Evolutionary conservation across 2,329 filamentous ascomycete genomes (phyloP).

Genomic region (Mycosphaerelloides madeirae): DNA sequence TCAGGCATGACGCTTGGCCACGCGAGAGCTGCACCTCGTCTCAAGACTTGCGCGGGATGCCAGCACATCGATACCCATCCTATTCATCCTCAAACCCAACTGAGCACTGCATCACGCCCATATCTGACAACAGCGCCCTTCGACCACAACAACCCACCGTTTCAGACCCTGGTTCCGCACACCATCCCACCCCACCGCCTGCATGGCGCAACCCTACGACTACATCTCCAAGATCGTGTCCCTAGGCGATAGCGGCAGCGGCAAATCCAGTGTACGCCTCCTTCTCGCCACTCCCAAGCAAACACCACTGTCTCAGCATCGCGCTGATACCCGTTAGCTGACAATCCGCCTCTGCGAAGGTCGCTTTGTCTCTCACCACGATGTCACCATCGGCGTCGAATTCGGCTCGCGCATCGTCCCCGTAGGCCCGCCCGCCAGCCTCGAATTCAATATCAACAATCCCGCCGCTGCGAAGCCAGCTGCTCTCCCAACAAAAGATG

Average conservation of each 20-base stretch:
- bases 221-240: conserved; percentile 99
- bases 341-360: conserved; percentile 95
- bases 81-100: too few species aligned
- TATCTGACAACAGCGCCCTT: neutral
- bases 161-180: neutral
- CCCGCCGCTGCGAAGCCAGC: conserved; percentile 29
- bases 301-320: conserved; percentile 18
- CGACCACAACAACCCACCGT: too few species aligned
- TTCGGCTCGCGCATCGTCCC: conserved; percentile 91
- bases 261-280: conserved; percentile 68
- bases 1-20: too few species aligned
- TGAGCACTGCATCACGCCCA: too few species aligned
- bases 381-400: conserved; percentile 95
- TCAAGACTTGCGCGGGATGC: too few species aligned
- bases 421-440: conserved; percentile 74
- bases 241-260: conserved; percentile 92
- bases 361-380: conserved; percentile 88
- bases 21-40: too few species aligned
- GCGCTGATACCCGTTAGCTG: conserved; percentile 48
- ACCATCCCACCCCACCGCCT: neutral
- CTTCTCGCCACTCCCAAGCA: neutral
- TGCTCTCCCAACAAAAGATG: conserved; percentile 15
- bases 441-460: conserved; percentile 53
- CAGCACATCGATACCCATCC: too few species aligned
- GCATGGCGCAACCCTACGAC: conserved; percentile 69